phyloP scores from a whole-genome alignment of 768 basidiomycete genomes.

The Boletus bicolor region DNA sequence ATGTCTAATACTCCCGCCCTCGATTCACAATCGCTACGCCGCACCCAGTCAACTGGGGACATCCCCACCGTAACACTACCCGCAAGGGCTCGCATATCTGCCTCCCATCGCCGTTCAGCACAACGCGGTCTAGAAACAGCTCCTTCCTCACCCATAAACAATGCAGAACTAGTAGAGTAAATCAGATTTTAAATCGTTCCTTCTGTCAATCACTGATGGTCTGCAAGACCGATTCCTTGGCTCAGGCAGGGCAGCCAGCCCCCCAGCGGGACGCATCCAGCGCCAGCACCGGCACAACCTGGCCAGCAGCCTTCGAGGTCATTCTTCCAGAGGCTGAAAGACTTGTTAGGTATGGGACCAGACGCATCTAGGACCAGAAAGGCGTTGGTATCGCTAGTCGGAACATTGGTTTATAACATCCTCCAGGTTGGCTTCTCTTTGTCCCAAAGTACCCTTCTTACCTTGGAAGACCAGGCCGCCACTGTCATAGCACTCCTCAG shows the following conservation, averaged over 20 bases:
- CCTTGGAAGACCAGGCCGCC: conserved; percentile 40
- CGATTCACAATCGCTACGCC: conserved; percentile 33
- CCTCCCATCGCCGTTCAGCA: conserved; percentile 26
- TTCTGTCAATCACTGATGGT: conserved; percentile 19
- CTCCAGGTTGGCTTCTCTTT: conserved; percentile 44
- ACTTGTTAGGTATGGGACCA: conserved; percentile 52
- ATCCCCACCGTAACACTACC: conserved; percentile 27
- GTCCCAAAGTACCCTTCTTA: background rate
- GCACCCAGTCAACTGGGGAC: conserved; percentile 36
- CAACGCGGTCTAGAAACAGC: conserved; percentile 22
- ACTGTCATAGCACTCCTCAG: conserved; percentile 50
- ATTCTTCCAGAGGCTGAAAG: conserved; percentile 27
- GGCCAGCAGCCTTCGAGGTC: conserved; percentile 15
- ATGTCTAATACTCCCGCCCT: conserved; percentile 27
- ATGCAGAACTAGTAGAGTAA: conserved; percentile 18
- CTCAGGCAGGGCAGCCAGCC: conserved; percentile 23
- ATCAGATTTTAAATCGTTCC: conserved; percentile 4
- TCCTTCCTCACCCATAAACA: conserved; percentile 19
- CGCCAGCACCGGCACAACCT: background rate
- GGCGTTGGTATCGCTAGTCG: conserved; percentile 50
- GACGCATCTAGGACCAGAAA: conserved; percentile 50
- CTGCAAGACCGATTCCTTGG: conserved; percentile 22
- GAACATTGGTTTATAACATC: conserved; percentile 48
- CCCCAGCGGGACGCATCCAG: conserved; percentile 11
- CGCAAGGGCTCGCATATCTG: conserved; percentile 28